These are phyloP conservation scores for Aspergillus sp. DNA, from an alignment of 2,329 filamentous ascomycete genomes.

Conservation along the genomic window DNA sequence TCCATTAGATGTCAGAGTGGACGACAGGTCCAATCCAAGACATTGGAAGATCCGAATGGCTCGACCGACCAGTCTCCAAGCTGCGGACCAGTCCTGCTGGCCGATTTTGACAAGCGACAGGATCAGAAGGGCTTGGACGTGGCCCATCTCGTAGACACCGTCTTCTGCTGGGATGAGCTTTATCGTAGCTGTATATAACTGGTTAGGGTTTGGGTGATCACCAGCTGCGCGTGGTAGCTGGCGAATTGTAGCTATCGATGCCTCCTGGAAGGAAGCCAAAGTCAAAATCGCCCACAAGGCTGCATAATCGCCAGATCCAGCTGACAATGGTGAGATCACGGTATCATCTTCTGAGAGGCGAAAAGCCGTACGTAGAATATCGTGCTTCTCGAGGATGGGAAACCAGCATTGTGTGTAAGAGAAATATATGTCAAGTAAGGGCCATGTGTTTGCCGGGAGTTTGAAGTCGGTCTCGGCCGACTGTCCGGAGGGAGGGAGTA, in stretches of 20 bases:
- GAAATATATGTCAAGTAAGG: slow-evolving; percentile 69
- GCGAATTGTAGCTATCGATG: slow-evolving; percentile 26
- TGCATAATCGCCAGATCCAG: slow-evolving; percentile 49
- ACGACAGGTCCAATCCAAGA: slow-evolving; percentile 36
- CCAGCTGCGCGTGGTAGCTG: slow-evolving; percentile 13
- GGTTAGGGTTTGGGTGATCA: slow-evolving; percentile 16
- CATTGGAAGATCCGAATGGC: slow-evolving; percentile 53
- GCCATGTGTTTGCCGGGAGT: slow-evolving; percentile 50
- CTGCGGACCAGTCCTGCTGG: slow-evolving; percentile 53
- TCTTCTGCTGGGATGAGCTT: slow-evolving; percentile 49
- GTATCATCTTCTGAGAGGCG: slow-evolving; percentile 29
- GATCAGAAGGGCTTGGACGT: slow-evolving; percentile 57
- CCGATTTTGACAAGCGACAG: slow-evolving; percentile 64
- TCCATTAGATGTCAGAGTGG: slow-evolving; percentile 48
- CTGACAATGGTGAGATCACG: slow-evolving; percentile 22
- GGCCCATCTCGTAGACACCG: slow-evolving; percentile 46
- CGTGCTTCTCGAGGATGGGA: slow-evolving; percentile 67
- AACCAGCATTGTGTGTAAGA: slow-evolving; percentile 75
- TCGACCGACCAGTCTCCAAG: slow-evolving; percentile 64
- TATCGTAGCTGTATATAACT: slow-evolving; percentile 46
- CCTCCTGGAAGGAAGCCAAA: slow-evolving; percentile 56
- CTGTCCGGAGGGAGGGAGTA: neutral
- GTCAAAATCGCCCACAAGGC: slow-evolving; percentile 61
- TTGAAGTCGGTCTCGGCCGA: slow-evolving; percentile 35
- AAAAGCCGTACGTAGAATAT: slow-evolving; percentile 53